Evolutionary conservation across 805 yeast genomes (phyloP).

Genomic region (Danielia oregonensis): DNA sequence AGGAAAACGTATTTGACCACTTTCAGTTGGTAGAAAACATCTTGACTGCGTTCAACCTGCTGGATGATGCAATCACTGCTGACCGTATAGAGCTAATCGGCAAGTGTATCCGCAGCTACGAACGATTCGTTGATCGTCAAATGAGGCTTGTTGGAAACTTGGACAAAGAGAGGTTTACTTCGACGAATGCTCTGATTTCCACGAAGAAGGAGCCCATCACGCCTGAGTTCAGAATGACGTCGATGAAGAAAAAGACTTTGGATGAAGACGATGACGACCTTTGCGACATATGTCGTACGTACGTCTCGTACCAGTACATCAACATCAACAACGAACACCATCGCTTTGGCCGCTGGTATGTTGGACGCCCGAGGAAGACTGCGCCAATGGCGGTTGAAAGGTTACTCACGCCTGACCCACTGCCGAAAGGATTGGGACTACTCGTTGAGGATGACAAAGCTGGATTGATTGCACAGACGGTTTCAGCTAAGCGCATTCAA

Average conservation of each 20-base stretch:
- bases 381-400: conserved; percentile 15
- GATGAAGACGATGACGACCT: conserved; percentile 43
- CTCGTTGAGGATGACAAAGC: conserved; percentile 3
- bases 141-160: conserved; percentile 14
- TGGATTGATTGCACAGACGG: conserved; percentile 6
- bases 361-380: conserved; percentile 8
- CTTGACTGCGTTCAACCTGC: conserved; percentile 22
- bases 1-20: conserved; percentile 50
- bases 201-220: neutral
- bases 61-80: neutral
- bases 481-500: conserved; percentile 8
- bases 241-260: conserved; percentile 5
- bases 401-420: conserved; percentile 36
- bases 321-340: conserved; percentile 28
- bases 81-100: conserved; percentile 9
- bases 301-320: conserved; percentile 46
- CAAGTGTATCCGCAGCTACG: conserved; percentile 28
- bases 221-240: conserved; percentile 1
- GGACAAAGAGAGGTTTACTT: conserved; percentile 19
- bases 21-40: conserved; percentile 47
- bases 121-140: conserved; percentile 20
- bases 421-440: conserved; percentile 24
- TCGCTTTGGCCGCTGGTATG: conserved; percentile 17
- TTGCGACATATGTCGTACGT: conserved; percentile 48
- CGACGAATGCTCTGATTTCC: neutral